Percentiles rank a stretch among this genome's conserved stretches.
Evolutionary conservation across 257 asterid genomes (phyloP).

Genomic region (Schizonepeta tenuifolia): DNA sequence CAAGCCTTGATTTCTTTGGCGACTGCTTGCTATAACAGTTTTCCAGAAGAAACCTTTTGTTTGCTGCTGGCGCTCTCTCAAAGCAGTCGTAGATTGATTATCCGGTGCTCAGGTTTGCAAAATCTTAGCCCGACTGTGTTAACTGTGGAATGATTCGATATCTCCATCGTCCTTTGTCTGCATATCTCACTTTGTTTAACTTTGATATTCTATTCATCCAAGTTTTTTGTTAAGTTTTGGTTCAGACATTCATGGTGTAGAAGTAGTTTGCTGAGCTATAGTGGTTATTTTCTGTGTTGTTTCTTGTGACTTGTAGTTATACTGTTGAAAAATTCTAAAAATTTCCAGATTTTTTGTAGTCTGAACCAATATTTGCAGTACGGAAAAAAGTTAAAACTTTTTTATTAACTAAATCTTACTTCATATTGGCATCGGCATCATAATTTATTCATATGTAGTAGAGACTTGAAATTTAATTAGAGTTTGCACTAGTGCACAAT

Average conservation of each 20-base stretch:
- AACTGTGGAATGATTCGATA: background rate
- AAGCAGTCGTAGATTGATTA: conserved; percentile 29
- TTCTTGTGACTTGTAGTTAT: background rate
- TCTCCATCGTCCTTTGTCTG: background rate
- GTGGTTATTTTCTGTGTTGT: background rate
- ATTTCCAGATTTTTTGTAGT: background rate
- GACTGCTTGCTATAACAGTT: conserved; percentile 34
- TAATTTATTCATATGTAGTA: too few species aligned
- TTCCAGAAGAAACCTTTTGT: conserved; percentile 46
- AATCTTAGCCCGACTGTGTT: conserved; percentile 9
- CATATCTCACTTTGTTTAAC: background rate
- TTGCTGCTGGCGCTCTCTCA: conserved; percentile 52
- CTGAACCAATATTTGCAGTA: background rate
- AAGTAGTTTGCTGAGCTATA: background rate
- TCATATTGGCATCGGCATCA: background rate
- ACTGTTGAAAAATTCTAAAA: background rate
- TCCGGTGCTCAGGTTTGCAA: background rate
- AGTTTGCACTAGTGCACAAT: too few species aligned
- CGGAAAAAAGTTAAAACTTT: background rate
- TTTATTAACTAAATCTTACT: too few species aligned
- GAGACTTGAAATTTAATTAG: too few species aligned
- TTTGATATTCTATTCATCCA: background rate
- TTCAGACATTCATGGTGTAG: conserved; percentile 4
- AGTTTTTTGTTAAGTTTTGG: background rate
- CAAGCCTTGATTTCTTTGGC: conserved; percentile 5